Evolutionary conservation across 768 basidiomycete species (phyloP), one percentile per base, ranked within the genome.

Genomic region (Heimioporus sp.): DNA sequence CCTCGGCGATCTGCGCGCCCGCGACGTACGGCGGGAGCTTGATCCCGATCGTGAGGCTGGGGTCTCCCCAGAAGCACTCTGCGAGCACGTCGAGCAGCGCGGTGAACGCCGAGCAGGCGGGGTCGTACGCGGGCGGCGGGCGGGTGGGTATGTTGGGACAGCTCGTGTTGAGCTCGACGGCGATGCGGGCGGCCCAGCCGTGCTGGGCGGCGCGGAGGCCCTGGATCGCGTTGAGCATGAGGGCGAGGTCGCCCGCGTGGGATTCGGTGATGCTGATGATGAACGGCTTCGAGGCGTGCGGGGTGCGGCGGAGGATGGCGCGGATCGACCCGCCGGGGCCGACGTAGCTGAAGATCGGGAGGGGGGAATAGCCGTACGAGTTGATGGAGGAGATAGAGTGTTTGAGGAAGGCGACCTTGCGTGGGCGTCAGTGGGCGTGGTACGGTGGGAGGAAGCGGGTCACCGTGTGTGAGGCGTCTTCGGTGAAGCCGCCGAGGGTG

Each of bases 301-400:
- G 55, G 36, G 65, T 69, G 11, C 70, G 69, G 13, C 55, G 61
- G 53, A 80, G 66, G 39, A 82, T 60, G 35, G 74, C 65, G 16
- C 68, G 65, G 42, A 90, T 72, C 85, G 86, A 90, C 45, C 64
- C 67, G 32, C 20, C 35, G 8, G 61, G 55, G 8, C 64, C 63
- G 40, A 91, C 65, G 70, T 92, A 94, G 20, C 64, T 57, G n/a
- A 72, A 61, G 39, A 94, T 77, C 6, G 87, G 81, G 60, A 85
- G 77, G 0, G 90, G 92, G 9, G 90, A 92, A 70, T 93, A 95
- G 20, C 92, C 92, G 67, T 90, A 94, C 0, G 86, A 87, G 65
- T 94, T 94, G 53, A 91, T 63, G 15, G 91, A 83, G n/a, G 87
- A 77, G 35, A 76, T 57, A 10, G 73, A 61, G 13, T 72, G 70